phyloP scores from a whole-genome alignment of 1,284 basidiomycete species.

The Mycosarcoma mackinlayi region DNA sequence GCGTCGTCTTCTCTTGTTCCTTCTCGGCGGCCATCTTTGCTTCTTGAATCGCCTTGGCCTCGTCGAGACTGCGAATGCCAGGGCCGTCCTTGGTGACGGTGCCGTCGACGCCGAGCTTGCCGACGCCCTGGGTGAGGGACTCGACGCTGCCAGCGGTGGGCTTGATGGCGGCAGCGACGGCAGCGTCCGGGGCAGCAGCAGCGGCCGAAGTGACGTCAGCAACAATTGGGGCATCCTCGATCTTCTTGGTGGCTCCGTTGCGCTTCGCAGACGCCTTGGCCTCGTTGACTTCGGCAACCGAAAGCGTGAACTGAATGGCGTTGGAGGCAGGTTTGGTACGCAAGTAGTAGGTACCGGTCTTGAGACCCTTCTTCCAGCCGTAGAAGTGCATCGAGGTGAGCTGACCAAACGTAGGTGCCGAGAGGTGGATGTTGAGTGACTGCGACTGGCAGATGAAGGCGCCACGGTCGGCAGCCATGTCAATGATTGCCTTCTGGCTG shows the following conservation, averaged over 20 bases:
- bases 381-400: constrained; percentile 96
- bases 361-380: constrained; percentile 98
- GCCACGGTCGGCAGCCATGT: constrained; percentile 96
- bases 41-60: constrained; percentile 59
- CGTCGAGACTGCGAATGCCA: constrained; percentile 34
- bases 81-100: constrained; percentile 63
- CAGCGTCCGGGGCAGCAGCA: constrained; percentile 11
- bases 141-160: constrained; percentile 8
- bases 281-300: constrained; percentile 79
- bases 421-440: constrained; percentile 89
- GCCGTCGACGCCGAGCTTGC: constrained; percentile 61
- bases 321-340: constrained; percentile 92
- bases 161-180: constrained; percentile 19
- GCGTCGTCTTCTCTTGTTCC: constrained; percentile 68
- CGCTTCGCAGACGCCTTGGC: constrained; percentile 73
- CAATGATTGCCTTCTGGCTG: constrained; percentile 96
- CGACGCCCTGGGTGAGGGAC: constrained; percentile 47
- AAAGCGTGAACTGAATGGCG: constrained; percentile 98
- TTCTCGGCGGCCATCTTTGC: constrained; percentile 73
- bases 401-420: constrained; percentile 90
- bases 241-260: constrained; percentile 17
- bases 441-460: constrained; percentile 94
- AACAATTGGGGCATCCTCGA: constrained; percentile 17
- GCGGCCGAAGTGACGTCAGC: constrained; percentile 11
- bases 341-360: constrained; percentile 87